Percentiles rank a stretch among this genome's conserved stretches.
These are phyloP conservation scores for Podospora fimiseda DNA, from an alignment of 495 filamentous ascomycete species.

Conservation along the genomic window DNA sequence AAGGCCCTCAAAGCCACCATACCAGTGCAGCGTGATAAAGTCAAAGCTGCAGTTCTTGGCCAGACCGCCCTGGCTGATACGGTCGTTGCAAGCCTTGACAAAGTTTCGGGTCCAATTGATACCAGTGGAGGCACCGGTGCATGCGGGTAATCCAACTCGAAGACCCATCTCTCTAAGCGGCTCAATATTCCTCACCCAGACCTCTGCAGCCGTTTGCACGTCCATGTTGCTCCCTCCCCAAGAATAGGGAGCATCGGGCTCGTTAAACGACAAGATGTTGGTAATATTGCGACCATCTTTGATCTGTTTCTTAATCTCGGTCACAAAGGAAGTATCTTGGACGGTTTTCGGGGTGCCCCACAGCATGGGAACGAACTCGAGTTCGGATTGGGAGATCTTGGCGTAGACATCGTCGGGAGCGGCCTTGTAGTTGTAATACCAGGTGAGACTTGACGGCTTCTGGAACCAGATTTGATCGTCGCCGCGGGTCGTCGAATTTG, in stretches of 20 bases:
- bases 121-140: constrained; percentile 50
- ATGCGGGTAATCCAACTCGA: constrained; percentile 53
- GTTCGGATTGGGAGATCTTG: constrained; percentile 35
- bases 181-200: constrained; percentile 61
- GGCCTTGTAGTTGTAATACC: constrained; percentile 74
- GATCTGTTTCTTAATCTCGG: constrained; percentile 46
- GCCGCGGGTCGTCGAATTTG: constrained; percentile 37
- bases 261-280: constrained; percentile 67
- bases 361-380: constrained; percentile 78
- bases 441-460: constrained; percentile 53
- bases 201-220: constrained; percentile 51
- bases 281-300: constrained; percentile 50
- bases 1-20: constrained; percentile 67
- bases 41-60: constrained; percentile 56
- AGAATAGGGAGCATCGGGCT: constrained; percentile 52
- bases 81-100: constrained; percentile 44
- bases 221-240: constrained; percentile 55
- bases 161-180: constrained; percentile 54
- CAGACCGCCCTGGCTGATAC: constrained; percentile 29
- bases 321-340: constrained; percentile 49
- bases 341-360: constrained; percentile 51
- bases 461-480: constrained; percentile 58
- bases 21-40: constrained; percentile 73
- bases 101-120: constrained; percentile 59
- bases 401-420: constrained; percentile 46